Evolutionary conservation across 1,284 basidiomycete species (phyloP), one percentile per base, ranked within the genome.

Genomic region (Trichosporon coremiiforme): DNA sequence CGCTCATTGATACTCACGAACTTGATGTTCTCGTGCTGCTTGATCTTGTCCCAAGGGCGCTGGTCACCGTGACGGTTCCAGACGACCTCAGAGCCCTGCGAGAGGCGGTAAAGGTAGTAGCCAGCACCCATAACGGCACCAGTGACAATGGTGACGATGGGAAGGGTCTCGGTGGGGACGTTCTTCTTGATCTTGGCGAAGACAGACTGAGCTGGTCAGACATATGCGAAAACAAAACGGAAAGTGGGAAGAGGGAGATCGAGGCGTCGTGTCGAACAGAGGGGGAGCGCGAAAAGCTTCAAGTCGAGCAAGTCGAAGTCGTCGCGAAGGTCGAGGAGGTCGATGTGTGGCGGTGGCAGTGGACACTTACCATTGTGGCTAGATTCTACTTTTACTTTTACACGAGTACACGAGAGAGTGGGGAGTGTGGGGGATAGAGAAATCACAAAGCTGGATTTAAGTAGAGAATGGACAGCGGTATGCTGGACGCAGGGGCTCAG

Each of bases 31-130:
- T 81, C 72, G 76, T 82, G 77, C 72, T 80, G 78, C 77, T 79
- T 77, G 78, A 82, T 74, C 60, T 77, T 79, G 76, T 82, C 80
- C 81, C 81, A 82, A 64, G 81, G 81, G 70, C 72, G 75, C 80
- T 79, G 80, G 77, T 81, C 79, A 73, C 77, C 76, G 57, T 73
- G 63, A 69, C 81, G 75, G 79, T 82, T 76, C 81, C 81, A 82
- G 64, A 80, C 79, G 70, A 82, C 81, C 76, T 82, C 81, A 45
- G 77, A 70, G 64, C 80, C 80, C 74, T 81, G 78, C 35, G 78
- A 76, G 68, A 82, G 77, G 68, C 76, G 75, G 75, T 70, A 79
- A 67, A 82, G 78, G 76, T 82, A 82, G 77, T 65, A 77, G 38
- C 70, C 69, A 38, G 79, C 79, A 64, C 81, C 81, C 64, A 69